Conservation (phyloP, 2,329 filamentous ascomycete species). For the Clonostachys byssicola region DNA sequence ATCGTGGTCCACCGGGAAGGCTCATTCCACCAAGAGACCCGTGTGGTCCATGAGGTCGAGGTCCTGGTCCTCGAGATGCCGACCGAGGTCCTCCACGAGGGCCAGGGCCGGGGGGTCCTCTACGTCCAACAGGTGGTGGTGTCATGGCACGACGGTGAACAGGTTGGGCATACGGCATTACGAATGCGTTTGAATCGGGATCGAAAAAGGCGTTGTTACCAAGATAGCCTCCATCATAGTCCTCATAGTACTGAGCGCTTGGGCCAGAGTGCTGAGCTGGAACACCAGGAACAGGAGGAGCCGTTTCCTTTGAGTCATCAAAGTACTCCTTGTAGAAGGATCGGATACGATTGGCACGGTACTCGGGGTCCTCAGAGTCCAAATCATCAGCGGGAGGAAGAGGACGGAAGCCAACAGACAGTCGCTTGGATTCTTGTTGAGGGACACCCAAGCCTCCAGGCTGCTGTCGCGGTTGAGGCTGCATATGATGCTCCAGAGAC, state of each 20-base stretch:
- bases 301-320: constrained; percentile 65
- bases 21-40: constrained; percentile 47
- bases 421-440: constrained; percentile 47
- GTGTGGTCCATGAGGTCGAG: constrained; percentile 30
- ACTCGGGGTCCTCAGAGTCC: constrained; percentile 83
- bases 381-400: constrained; percentile 80
- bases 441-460: constrained; percentile 45
- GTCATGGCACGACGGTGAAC: constrained; percentile 92
- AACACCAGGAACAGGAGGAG: constrained; percentile 31
- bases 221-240: constrained; percentile 68
- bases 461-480: constrained; percentile 15
- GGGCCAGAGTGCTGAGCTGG: constrained; percentile 17
- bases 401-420: constrained; percentile 75
- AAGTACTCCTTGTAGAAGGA: constrained; percentile 99
- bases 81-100: constrained; percentile 16
- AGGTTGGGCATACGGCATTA: constrained; percentile 81
- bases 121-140: constrained; percentile 65
- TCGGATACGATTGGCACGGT: constrained; percentile 90
- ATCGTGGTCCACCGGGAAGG: constrained; percentile 39
- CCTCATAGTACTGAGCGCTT: constrained; percentile 60
- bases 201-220: constrained; percentile 63
- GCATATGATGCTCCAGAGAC: not conserved
- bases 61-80: constrained; percentile 13
- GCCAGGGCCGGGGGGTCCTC: constrained; percentile 23
- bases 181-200: constrained; percentile 64